These are phyloP conservation scores for Colletotrichum sp. DNA, from an alignment of 2,329 filamentous ascomycete genomes.

Conservation along the genomic window DNA sequence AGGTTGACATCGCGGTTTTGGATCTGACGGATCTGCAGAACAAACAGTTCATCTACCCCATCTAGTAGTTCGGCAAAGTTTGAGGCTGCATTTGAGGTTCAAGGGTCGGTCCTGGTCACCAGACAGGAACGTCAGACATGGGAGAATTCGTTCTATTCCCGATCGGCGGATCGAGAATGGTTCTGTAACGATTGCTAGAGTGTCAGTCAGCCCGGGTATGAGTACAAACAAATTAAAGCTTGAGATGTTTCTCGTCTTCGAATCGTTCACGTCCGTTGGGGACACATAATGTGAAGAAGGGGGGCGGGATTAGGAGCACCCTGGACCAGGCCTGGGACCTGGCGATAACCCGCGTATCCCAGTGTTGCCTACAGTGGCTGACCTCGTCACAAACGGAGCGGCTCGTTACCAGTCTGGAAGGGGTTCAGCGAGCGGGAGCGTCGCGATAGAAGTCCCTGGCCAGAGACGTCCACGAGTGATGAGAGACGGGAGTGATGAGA, in stretches of 20 bases:
- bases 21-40: constrained; percentile 44
- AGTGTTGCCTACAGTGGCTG: background rate
- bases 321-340: accelerated
- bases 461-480: background rate
- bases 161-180: background rate
- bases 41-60: constrained; percentile 37
- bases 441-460: background rate
- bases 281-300: background rate
- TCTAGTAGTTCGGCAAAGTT: background rate
- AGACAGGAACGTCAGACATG: background rate
- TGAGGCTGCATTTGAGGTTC: background rate
- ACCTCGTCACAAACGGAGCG: background rate
- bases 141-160: background rate
- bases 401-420: background rate
- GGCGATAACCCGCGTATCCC: background rate
- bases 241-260: background rate
- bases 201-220: background rate
- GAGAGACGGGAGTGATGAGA: background rate
- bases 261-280: background rate
- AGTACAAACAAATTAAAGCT: background rate
- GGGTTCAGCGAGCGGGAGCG: background rate
- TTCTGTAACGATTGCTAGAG: background rate
- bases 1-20: constrained; percentile 39
- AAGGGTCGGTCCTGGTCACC: background rate
- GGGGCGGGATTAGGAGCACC: accelerated